Conservation (phyloP, 345 rosid genomes). For the Kernera saxatilis region DNA sequence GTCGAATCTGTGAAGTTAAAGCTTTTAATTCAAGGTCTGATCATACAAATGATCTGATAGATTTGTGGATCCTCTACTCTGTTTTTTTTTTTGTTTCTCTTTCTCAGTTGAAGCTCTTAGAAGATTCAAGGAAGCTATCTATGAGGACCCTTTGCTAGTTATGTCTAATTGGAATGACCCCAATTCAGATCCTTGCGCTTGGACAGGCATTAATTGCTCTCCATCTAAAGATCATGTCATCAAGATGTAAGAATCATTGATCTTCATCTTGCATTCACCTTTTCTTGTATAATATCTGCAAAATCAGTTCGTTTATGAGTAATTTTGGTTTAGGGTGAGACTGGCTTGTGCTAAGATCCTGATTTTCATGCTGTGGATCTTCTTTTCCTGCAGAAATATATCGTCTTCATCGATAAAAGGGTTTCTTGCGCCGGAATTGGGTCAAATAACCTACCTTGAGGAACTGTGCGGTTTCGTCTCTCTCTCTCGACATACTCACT, state of each 20-base stretch:
- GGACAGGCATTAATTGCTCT: constrained; percentile 70
- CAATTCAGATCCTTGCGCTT: constrained; percentile 82
- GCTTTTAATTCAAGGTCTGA: not conserved
- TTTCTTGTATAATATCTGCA: not conserved
- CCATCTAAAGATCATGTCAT: constrained; percentile 56
- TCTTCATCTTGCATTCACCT: not conserved
- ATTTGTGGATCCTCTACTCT: not conserved
- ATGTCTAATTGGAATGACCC: constrained; percentile 78
- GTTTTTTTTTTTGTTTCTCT: not conserved
- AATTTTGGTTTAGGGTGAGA: not conserved
- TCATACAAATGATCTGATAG: not conserved
- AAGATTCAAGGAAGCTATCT: constrained; percentile 79
- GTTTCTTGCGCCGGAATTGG: constrained; percentile 77
- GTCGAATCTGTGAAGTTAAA: constrained; percentile 19
- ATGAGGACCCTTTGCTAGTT: constrained; percentile 75
- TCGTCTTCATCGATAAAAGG: constrained; percentile 66
- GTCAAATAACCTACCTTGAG: constrained; percentile 60
- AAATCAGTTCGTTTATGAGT: not conserved
- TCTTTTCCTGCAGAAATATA: constrained; percentile 59
- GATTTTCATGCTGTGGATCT: not conserved
- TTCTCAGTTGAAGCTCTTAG: constrained; percentile 60
- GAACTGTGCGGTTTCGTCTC: constrained; percentile 51
- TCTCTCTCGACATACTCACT: not conserved
- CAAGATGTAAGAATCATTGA: constrained; percentile 55
- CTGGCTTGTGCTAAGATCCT: not conserved